phyloP scores from a whole-genome alignment of 176 grass and related monocot genomes.

The Oryza rufipogon region DNA sequence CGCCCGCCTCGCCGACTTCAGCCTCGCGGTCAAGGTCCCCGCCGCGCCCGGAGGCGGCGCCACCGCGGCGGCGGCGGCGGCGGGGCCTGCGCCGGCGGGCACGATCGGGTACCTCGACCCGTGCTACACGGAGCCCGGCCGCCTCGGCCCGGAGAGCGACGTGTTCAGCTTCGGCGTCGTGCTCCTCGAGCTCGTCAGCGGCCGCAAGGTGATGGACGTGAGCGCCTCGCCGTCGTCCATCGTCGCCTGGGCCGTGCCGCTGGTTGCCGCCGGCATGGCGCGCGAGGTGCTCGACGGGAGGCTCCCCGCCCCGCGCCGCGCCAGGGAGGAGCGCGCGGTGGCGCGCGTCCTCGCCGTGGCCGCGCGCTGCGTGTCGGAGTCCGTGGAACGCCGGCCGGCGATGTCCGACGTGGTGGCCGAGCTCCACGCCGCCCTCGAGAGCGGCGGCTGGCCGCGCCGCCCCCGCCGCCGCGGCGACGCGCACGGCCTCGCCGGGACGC shows the following conservation, averaged over 20 bases:
- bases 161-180: slow-evolving; percentile 98
- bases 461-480: not conserved
- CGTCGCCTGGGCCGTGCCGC: slow-evolving; percentile 70
- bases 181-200: slow-evolving; percentile 90
- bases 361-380: slow-evolving; percentile 66
- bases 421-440: slow-evolving; percentile 58
- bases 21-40: slow-evolving; percentile 70
- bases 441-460: slow-evolving; percentile 35
- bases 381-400: slow-evolving; percentile 48
- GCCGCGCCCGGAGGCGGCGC: not conserved
- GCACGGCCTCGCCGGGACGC: slow-evolving; percentile 13
- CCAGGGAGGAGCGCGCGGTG: slow-evolving; percentile 24
- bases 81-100: slow-evolving; percentile 54
- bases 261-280: slow-evolving; percentile 31
- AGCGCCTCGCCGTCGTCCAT: slow-evolving; percentile 64
- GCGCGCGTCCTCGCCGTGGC: slow-evolving; percentile 56
- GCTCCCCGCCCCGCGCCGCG: slow-evolving; percentile 32
- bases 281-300: slow-evolving; percentile 59
- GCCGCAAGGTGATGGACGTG: slow-evolving; percentile 89
- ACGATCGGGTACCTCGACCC: slow-evolving; percentile 99
- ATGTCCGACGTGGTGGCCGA: slow-evolving; percentile 78
- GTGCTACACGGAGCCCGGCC: slow-evolving; percentile 68
- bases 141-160: slow-evolving; percentile 76
- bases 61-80: too few relatives aligned
- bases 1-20: slow-evolving; percentile 81